Evolutionary conservation across 108 stramenopile species (phyloP), one percentile per base, ranked within the genome.

Genomic region (Nitzschia palea): DNA sequence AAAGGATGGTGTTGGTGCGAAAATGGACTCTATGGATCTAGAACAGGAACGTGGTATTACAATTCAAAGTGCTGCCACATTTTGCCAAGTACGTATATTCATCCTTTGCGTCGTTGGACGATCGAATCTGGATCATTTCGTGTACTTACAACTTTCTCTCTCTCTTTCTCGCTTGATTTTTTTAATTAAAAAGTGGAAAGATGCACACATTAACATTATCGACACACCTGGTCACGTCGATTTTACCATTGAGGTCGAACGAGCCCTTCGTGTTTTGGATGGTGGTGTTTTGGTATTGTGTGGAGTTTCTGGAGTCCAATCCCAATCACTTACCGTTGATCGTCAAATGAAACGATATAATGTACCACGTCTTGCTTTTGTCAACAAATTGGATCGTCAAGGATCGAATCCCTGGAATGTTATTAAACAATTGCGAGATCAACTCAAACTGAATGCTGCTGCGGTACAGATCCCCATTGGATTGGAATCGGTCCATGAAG

Each of bases 1-100:
- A 5, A 95, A 94, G 65, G 95, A 96, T 71, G 97, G 97, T 2
- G 96, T 98, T n/a, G 98, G 98, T 18, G 99, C 99, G 62, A 99
- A 98, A 71, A 99, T 99, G 99, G 99, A 99, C 80, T 81, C 78
- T 59, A 99, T 99, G 99, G 99, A 99, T 53, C 74, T 99, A 43
- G 99, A 99, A 70, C 79, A 97, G 37, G 71, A 99, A 79, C 97
- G 97, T 75, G 97, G 98, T 32, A 99, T 99, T 64, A 99, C 98
- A 34, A 99, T 99, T 81, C 93, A 98, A 73, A 89, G 86, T 57
- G 99, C 99, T 22, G 99, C 99, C n/a, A 99, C 99, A 23, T 98
- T 93, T 81, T 98, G 97, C 75, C 57, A 67, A 64, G 65, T 67
- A 55, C 15, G 65, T 67, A n/a, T n/a, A 5, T 5, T 61, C 12